Evolutionary conservation across 2,329 filamentous ascomycete species (phyloP).

Genomic region (Penicillium sp.): DNA sequence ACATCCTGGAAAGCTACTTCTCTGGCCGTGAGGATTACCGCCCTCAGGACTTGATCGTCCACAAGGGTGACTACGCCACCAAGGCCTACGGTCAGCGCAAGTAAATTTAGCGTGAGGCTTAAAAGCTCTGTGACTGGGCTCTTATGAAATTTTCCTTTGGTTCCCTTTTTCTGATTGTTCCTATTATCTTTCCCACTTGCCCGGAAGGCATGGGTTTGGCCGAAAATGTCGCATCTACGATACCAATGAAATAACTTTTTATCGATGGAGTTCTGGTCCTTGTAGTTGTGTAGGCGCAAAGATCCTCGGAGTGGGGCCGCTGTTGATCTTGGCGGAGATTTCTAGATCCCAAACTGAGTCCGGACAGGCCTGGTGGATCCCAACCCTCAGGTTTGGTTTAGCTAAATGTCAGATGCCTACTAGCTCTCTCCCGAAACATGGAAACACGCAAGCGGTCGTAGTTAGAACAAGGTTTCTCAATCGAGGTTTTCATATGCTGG

Average conservation of each 20-base stretch:
- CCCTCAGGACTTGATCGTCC: constrained; percentile 85
- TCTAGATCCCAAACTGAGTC: background rate
- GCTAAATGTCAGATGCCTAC: background rate
- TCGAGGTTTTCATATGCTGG: background rate
- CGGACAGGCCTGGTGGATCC: background rate
- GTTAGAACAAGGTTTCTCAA: background rate
- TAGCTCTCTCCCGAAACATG: background rate
- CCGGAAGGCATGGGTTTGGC: constrained; percentile 11
- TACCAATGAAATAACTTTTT: constrained; percentile 24
- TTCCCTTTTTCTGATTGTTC: constrained; percentile 10
- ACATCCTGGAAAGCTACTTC: constrained; percentile 89
- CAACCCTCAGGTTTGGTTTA: background rate
- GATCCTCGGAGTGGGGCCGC: constrained; percentile 7
- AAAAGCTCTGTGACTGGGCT: background rate
- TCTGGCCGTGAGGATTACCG: constrained; percentile 82
- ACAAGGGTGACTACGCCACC: constrained; percentile 88
- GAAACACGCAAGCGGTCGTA: background rate
- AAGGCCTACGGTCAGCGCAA: constrained; percentile 81
- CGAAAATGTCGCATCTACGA: constrained; percentile 21
- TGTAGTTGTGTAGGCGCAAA: background rate
- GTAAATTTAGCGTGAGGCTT: constrained; percentile 16
- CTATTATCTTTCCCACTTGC: constrained; percentile 13
- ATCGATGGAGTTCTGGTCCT: background rate
- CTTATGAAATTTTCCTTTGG: constrained; percentile 7
- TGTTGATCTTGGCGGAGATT: constrained; percentile 5